Evolutionary conservation across 2,329 filamentous ascomycete species (phyloP).

Genomic region (Neonectria faginata): DNA sequence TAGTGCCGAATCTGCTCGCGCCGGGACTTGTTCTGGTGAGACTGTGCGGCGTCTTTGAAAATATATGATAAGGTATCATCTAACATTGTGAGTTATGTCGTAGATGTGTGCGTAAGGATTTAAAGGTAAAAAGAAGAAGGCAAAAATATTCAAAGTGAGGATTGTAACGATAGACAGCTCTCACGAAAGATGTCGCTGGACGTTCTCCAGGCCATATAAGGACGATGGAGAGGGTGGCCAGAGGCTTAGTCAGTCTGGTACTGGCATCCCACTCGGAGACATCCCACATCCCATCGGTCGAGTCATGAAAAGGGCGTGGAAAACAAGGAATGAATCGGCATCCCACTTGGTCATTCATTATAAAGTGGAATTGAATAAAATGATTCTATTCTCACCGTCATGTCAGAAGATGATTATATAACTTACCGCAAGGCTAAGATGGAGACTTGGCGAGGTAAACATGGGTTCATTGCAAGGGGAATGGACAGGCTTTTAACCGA

Average conservation of each 20-base stretch:
- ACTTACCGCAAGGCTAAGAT: not conserved
- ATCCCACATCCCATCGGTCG: conserved; percentile 15
- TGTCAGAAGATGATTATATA: not conserved
- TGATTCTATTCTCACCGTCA: not conserved
- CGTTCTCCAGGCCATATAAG: not conserved
- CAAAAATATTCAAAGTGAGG: not conserved
- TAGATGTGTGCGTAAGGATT: not conserved
- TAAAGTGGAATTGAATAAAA: too few species aligned
- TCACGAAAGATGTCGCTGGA: not conserved
- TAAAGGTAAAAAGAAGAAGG: conserved; percentile 12
- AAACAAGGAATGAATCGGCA: not conserved
- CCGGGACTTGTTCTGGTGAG: not conserved
- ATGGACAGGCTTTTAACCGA: not conserved
- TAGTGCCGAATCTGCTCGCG: conserved; percentile 27
- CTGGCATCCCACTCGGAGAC: conserved; percentile 16
- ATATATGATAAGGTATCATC: conserved; percentile 23
- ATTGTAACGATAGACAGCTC: not conserved
- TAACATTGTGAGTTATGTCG: conserved; percentile 2
- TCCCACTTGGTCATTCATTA: conserved; percentile 7
- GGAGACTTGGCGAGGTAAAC: not conserved
- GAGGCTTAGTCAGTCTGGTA: not conserved
- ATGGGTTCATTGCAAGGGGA: too few species aligned
- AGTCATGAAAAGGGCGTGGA: not conserved
- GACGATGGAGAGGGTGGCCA: not conserved
- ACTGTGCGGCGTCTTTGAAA: conserved; percentile 22